phyloP scores from a whole-genome alignment of 768 basidiomycete species.

The Serendipita sp. region DNA sequence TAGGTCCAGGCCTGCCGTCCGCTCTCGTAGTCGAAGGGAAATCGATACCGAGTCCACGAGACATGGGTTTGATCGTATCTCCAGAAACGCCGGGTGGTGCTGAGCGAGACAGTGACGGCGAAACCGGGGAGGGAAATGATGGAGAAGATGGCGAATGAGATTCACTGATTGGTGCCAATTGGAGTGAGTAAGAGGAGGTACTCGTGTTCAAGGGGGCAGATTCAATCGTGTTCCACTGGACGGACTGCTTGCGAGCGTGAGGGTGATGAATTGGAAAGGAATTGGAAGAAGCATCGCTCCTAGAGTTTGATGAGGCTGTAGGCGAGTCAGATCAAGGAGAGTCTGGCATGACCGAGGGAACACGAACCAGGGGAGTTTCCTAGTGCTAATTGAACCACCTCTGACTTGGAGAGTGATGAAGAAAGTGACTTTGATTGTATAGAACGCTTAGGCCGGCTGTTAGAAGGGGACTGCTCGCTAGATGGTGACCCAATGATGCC shows the following conservation, averaged over 20 bases:
- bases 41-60: background rate
- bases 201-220: conserved; percentile 11
- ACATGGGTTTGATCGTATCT: background rate
- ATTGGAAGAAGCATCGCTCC: background rate
- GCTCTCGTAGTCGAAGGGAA: background rate
- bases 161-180: conserved; percentile 35
- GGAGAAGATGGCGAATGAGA: conserved; percentile 26
- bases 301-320: background rate
- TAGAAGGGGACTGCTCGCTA: background rate
- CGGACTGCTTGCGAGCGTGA: conserved; percentile 61
- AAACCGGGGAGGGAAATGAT: conserved; percentile 27
- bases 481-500: no score
- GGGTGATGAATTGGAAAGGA: conserved; percentile 33
- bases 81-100: no score
- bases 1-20: background rate
- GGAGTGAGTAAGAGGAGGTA: conserved; percentile 19
- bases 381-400: background rate
- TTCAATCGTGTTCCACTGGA: conserved; percentile 20
- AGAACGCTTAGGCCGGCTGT: background rate
- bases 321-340: background rate
- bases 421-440: background rate
- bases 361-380: background rate
- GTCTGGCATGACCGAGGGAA: background rate
- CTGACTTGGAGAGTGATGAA: background rate
- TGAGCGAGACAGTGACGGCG: background rate